These are phyloP conservation scores for Ophiocordyceps unilateralis DNA, from an alignment of 2,329 filamentous ascomycete species.

Conservation along the genomic window DNA sequence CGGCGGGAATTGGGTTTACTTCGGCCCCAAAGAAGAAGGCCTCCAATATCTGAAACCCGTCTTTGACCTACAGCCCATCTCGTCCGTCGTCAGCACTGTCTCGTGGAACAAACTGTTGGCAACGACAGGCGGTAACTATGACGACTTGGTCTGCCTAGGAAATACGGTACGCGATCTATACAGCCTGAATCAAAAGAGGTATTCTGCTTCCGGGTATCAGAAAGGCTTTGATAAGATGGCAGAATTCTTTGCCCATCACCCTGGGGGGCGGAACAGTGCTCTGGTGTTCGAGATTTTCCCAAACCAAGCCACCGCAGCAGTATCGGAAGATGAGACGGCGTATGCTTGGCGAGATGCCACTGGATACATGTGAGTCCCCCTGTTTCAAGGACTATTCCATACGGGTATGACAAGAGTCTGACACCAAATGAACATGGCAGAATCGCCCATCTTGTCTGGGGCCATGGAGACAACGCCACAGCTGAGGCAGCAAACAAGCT, in stretches of 20 bases:
- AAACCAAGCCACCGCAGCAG: not conserved
- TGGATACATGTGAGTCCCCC: not conserved
- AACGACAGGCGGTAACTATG: not conserved
- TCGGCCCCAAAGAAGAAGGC: not conserved
- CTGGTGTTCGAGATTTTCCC: not conserved
- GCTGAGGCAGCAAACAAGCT: not conserved
- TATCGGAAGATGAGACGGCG: not conserved
- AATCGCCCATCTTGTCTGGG: not conserved
- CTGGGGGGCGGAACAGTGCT: not conserved
- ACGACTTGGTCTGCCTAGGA: not conserved
- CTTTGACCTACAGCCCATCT: not conserved
- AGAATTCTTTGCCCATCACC: not conserved
- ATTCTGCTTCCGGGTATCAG: not conserved
- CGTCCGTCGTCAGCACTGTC: not conserved
- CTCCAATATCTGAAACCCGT: not conserved
- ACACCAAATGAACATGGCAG: not conserved
- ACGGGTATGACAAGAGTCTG: not conserved
- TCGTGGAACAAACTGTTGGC: not conserved
- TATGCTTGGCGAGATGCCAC: not conserved
- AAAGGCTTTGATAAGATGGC: not conserved
- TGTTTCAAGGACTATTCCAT: too few relatives aligned
- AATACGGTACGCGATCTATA: not conserved
- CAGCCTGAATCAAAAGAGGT: not conserved
- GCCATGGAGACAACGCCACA: not conserved
- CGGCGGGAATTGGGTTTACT: not conserved